Percentiles rank a stretch among this genome's conserved stretches.
phyloP scores from a whole-genome alignment of 2,329 filamentous ascomycete species.

The Trichoderma cornu-damae region DNA sequence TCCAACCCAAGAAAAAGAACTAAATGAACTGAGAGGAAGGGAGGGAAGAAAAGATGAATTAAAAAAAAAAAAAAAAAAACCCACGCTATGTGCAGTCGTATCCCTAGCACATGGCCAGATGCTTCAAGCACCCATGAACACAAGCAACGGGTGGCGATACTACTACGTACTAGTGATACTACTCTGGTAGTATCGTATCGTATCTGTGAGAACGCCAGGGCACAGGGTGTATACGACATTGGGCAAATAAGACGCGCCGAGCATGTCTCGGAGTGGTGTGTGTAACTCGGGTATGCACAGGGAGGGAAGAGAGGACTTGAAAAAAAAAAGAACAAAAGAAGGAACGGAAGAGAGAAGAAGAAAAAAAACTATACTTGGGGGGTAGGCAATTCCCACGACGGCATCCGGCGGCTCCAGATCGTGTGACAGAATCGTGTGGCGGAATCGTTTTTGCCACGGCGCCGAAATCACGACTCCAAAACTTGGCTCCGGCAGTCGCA shows the following conservation, averaged over 20 bases:
- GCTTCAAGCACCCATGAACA: neutral
- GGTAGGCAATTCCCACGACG: neutral
- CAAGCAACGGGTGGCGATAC: too few relatives aligned
- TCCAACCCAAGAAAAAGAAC: neutral
- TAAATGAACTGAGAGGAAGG: neutral
- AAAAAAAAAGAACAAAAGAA: neutral
- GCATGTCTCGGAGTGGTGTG: conserved; percentile 1
- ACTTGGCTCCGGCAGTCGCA: neutral
- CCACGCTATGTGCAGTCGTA: neutral
- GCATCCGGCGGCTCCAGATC: neutral
- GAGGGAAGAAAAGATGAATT: too few relatives aligned
- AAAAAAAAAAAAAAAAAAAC: too few relatives aligned
- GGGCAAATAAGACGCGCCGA: neutral
- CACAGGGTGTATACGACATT: neutral
- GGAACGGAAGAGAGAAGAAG: too few relatives aligned
- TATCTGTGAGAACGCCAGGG: neutral
- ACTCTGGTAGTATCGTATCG: too few relatives aligned
- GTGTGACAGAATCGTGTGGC: too few relatives aligned
- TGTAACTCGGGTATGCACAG: neutral
- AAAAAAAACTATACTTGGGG: neutral
- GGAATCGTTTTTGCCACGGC: too few relatives aligned
- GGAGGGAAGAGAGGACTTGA: neutral
- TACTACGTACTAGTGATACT: neutral
- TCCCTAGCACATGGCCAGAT: neutral
- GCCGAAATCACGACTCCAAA: neutral